These are phyloP conservation scores for Arabidopsis thaliana DNA, from an alignment of 345 rosid species.

Conservation along the genomic window TAIR10.1 NC_003074.8:18320001-18320500, in stretches of 20 bases:
- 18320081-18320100: conserved; percentile 80
- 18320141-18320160: conserved; percentile 50
- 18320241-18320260: conserved; percentile 77
- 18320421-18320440: conserved; percentile 85
- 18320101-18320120: conserved; percentile 53
- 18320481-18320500: conserved; percentile 6
- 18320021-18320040: conserved; percentile 62
- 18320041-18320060: conserved; percentile 61
- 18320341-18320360: conserved; percentile 54
- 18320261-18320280: conserved; percentile 73
- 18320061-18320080: conserved; percentile 69
- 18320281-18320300: conserved; percentile 57
- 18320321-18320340: conserved; percentile 70
- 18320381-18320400: conserved; percentile 47
- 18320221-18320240: conserved; percentile 65
- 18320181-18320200: conserved; percentile 71
- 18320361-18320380: conserved; percentile 45
- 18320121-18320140: conserved; percentile 50
- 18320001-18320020: conserved; percentile 40
- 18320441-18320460: conserved; percentile 57
- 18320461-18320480: conserved; percentile 12
- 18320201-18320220: conserved; percentile 64
- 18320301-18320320: conserved; percentile 68
- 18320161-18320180: conserved; percentile 51
- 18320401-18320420: conserved; percentile 90